A percentile compares a stretch with the other conserved stretches of the same genome.
These are phyloP conservation scores for apple (Malus domestica) DNA, from an alignment of 306 rosid species.

Conservation along the genomic window ASM211411v1 NC_041798.1:35218501-35219000, in stretches of 20 bases:
- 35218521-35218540: too few species aligned
- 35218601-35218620: too few species aligned
- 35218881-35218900: too few species aligned
- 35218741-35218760: background rate
- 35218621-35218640: background rate
- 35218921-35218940: background rate
- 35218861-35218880: background rate
- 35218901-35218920: background rate
- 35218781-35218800: constrained; percentile 2
- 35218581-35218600: too few species aligned
- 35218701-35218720: background rate
- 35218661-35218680: too few species aligned
- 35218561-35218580: too few species aligned
- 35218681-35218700: too few species aligned
- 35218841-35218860: background rate
- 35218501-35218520: too few species aligned
- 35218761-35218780: constrained; percentile 7
- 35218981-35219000: background rate
- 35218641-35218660: background rate
- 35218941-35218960: background rate
- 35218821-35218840: constrained; percentile 15
- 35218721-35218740: background rate
- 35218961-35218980: background rate
- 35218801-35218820: background rate
- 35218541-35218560: too few species aligned